Conservation (phyloP, 495 filamentous ascomycete species). For the Lasiosphaeria hispida region DNA sequence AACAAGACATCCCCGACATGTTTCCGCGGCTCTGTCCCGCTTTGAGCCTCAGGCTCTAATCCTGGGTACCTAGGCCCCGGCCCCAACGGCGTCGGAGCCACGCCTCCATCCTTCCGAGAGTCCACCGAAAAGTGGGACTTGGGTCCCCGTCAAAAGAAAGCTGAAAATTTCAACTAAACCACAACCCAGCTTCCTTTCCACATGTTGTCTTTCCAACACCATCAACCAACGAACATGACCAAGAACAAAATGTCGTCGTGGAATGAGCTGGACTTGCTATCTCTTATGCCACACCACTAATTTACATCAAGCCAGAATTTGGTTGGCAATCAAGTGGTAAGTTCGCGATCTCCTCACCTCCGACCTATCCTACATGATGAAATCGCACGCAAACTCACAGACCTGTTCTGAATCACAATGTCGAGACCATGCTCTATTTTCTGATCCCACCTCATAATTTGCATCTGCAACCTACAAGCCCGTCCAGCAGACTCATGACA, state of each 20-base stretch:
- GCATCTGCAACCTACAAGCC: neutral
- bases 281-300: no score
- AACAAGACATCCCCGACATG: no score
- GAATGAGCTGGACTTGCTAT: no score
- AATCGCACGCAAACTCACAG: slow-evolving; percentile 49
- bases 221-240: no score
- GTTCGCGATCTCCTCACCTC: slow-evolving; percentile 1
- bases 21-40: no score
- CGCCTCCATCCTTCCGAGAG: no score
- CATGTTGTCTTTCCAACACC: neutral
- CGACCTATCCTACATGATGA: slow-evolving; percentile 40
- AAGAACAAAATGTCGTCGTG: no score
- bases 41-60: no score
- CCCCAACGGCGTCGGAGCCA: no score
- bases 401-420: slow-evolving; percentile 57
- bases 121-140: no score
- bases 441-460: slow-evolving; percentile 27
- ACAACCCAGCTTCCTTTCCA: neutral
- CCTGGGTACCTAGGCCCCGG: no score
- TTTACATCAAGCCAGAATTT: neutral
- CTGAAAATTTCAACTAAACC: neutral
- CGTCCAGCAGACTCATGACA: neutral
- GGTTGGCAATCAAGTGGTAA: neutral
- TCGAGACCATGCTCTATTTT: slow-evolving; percentile 47
- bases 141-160: no score